phyloP scores from a whole-genome alignment of 2,329 filamentous ascomycete species.

The Arachnomyces sp. region DNA sequence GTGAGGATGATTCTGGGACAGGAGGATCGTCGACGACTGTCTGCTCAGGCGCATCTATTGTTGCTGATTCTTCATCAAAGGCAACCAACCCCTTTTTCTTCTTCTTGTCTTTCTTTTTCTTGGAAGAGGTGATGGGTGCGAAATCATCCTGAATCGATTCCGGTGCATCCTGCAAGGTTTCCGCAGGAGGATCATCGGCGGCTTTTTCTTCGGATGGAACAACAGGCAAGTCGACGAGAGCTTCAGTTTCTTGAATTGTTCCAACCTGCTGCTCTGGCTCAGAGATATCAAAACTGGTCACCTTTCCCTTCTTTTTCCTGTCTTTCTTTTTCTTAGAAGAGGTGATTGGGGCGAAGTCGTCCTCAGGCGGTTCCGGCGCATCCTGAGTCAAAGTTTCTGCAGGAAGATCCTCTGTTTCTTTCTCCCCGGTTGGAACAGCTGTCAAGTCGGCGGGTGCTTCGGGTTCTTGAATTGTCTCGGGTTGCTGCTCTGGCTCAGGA shows the following conservation, averaged over 20 bases:
- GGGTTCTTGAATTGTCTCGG: neutral
- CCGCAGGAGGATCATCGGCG: too few relatives aligned
- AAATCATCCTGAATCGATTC: too few relatives aligned
- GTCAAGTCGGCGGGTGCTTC: neutral
- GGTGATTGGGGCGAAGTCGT: slow-evolving; percentile 2
- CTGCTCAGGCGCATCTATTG: neutral
- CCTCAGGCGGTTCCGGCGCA: too few relatives aligned
- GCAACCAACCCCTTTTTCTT: neutral
- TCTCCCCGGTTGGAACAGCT: neutral
- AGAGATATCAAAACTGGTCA: neutral
- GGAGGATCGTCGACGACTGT: slow-evolving; percentile 6
- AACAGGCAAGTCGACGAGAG: neutral
- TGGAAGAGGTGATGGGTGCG: neutral
- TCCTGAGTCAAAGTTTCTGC: too few relatives aligned
- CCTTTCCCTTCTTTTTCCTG: slow-evolving; percentile 19
- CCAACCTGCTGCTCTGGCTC: neutral
- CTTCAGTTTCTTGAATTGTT: neutral
- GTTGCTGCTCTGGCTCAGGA: slow-evolving; percentile 1
- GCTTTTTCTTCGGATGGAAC: too few relatives aligned
- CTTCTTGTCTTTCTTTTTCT: slow-evolving; percentile 13
- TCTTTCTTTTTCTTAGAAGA: slow-evolving; percentile 22
- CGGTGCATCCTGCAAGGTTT: too few relatives aligned
- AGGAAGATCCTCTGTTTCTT: neutral
- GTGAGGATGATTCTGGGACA: too few relatives aligned
- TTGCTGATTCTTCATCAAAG: slow-evolving; percentile 4